Conservation (phyloP, 2,329 filamentous ascomycete species). For the Diplodia scrobiculata region DNA sequence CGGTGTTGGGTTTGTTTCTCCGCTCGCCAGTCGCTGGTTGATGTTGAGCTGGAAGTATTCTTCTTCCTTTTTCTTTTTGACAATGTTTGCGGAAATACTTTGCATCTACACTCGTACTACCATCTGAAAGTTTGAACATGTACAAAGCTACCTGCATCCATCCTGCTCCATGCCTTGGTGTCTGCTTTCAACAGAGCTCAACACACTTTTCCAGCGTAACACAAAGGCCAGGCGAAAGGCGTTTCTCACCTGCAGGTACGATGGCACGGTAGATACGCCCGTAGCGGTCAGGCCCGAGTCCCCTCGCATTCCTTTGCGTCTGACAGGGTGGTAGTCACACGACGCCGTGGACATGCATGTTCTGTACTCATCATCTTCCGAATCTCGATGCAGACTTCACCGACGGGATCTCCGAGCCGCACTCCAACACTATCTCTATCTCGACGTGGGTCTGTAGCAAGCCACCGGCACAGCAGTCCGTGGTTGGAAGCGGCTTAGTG, state of each 20-base stretch:
- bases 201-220: too few relatives aligned
- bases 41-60: neutral
- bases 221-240: too few relatives aligned
- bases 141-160: neutral
- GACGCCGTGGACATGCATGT: neutral
- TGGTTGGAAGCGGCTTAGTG: neutral
- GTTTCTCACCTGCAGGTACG: neutral
- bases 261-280: neutral
- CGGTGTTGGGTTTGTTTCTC: slow-evolving; percentile 1
- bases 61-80: neutral
- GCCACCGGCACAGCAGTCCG: neutral
- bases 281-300: neutral
- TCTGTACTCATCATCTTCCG: neutral
- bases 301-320: neutral
- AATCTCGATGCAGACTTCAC: too few relatives aligned
- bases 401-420: neutral
- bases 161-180: neutral
- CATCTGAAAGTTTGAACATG: neutral
- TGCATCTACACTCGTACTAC: neutral
- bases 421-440: neutral
- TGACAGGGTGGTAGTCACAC: neutral
- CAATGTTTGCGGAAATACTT: too few relatives aligned
- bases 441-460: neutral
- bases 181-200: neutral
- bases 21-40: slow-evolving; percentile 1